A percentile compares a stretch with the other conserved stretches of the same genome.
phyloP scores from a whole-genome alignment of 2,329 filamentous ascomycete genomes.

The Colletotrichum endophyticum region DNA sequence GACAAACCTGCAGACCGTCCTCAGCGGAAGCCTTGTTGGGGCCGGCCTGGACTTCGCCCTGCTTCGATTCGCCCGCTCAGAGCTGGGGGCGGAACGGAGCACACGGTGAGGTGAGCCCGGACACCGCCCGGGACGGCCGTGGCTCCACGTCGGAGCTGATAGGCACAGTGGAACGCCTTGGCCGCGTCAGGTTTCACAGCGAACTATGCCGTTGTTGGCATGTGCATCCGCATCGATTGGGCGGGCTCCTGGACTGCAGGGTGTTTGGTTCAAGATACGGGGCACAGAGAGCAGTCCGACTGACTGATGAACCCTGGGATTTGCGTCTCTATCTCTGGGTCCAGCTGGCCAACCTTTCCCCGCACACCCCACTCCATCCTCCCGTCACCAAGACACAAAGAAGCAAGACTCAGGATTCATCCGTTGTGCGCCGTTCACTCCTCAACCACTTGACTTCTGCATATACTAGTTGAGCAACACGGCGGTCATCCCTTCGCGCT shows the following conservation, averaged over 20 bases:
- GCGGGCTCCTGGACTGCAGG: neutral
- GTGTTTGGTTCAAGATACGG: neutral
- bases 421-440: neutral
- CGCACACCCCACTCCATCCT: neutral
- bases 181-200: constrained; percentile 6
- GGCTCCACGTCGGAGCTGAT: constrained; percentile 14
- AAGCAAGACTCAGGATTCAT: neutral
- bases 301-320: neutral
- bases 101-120: constrained; percentile 7
- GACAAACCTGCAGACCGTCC: neutral
- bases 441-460: constrained; percentile 1
- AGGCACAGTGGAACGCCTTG: constrained; percentile 8
- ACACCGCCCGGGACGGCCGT: constrained; percentile 7
- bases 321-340: constrained; percentile 3
- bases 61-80: neutral
- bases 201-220: constrained; percentile 20
- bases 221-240: constrained; percentile 18
- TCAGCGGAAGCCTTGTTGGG: neutral
- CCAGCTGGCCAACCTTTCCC: neutral
- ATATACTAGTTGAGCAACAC: neutral
- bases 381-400: neutral
- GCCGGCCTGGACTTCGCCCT: neutral
- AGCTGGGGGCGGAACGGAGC: neutral
- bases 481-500: neutral
- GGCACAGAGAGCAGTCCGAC: neutral